These are phyloP conservation scores for Tolypocladium endophyticum DNA, from an alignment of 2,329 filamentous ascomycete species.

Conservation along the genomic window DNA sequence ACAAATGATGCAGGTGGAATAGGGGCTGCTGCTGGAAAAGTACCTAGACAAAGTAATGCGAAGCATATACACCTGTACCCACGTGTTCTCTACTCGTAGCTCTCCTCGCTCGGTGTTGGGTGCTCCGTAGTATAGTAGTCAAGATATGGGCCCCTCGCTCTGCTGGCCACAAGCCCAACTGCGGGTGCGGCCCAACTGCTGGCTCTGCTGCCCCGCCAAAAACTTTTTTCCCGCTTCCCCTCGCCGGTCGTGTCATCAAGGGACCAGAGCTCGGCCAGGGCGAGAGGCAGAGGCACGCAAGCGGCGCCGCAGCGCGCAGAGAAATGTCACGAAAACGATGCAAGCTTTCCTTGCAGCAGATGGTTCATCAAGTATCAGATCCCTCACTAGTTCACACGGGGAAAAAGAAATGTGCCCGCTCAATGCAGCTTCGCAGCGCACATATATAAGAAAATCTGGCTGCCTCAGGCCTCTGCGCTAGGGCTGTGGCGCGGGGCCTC, in stretches of 20 bases:
- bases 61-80: background rate
- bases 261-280: background rate
- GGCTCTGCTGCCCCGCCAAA: background rate
- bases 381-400: background rate
- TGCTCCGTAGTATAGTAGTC: no score
- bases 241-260: background rate
- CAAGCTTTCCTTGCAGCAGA: background rate
- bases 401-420: background rate
- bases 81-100: no score
- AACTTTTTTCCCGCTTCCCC: background rate
- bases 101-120: no score
- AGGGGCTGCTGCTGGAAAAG: background rate
- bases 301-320: background rate
- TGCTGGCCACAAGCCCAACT: background rate
- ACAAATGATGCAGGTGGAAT: background rate
- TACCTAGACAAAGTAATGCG: background rate
- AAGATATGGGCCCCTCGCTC: no score
- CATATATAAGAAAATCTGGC: background rate
- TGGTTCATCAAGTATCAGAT: background rate
- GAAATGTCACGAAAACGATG: background rate
- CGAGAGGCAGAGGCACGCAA: background rate
- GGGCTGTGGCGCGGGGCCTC: slow-evolving; percentile 2
- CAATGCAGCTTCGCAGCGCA: background rate
- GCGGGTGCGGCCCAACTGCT: background rate
- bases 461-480: slow-evolving; percentile 3